A percentile compares a stretch with the other conserved stretches of the same genome.
Conservation (phyloP, 192 early-diverging fungal genomes). For the Mortierella hygrophila region DNA sequence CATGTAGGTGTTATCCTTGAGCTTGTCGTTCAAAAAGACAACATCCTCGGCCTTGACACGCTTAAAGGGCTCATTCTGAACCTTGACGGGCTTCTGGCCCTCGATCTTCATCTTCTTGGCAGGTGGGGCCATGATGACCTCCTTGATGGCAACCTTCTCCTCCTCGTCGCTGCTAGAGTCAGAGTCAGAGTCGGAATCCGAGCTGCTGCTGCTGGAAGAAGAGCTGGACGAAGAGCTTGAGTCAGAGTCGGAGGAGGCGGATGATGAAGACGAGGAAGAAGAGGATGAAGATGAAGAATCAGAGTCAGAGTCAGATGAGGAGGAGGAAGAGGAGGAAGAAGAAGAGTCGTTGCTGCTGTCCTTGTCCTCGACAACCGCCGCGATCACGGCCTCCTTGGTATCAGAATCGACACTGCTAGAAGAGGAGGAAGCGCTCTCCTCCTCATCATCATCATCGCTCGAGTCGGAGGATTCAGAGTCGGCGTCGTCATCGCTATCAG, state of each 20-base stretch:
- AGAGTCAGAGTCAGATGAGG: slow-evolving; percentile 31
- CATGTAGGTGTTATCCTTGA: slow-evolving; percentile 89
- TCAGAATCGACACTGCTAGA: slow-evolving; percentile 52
- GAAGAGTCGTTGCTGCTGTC: slow-evolving; percentile 32
- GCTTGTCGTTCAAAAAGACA: slow-evolving; percentile 78
- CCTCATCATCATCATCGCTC: slow-evolving; percentile 8
- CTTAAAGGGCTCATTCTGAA: slow-evolving; percentile 79
- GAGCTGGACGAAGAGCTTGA: slow-evolving; percentile 30
- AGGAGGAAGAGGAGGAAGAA: slow-evolving; percentile 16
- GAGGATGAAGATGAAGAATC: slow-evolving; percentile 26
- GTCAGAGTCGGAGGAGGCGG: slow-evolving; percentile 16
- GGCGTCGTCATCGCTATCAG: slow-evolving; percentile 48
- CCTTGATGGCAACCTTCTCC: slow-evolving; percentile 30
- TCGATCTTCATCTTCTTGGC: slow-evolving; percentile 62
- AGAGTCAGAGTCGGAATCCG: slow-evolving; percentile 48
- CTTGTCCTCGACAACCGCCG: slow-evolving; percentile 4
- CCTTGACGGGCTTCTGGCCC: slow-evolving; percentile 33
- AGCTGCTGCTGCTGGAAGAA: slow-evolving; percentile 28
- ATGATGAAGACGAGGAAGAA: slow-evolving; percentile 41
- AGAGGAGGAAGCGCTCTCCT: slow-evolving; percentile 42
- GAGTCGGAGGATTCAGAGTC: slow-evolving; percentile 49
- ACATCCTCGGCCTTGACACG: slow-evolving; percentile 88
- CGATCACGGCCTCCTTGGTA: slow-evolving; percentile 24
- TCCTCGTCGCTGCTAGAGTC: slow-evolving; percentile 20
- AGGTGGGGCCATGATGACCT: slow-evolving; percentile 31